A percentile compares a stretch with the other conserved stretches of the same genome.
These are phyloP conservation scores for Penicillium freii DNA, from an alignment of 2,329 filamentous ascomycete genomes.

Conservation along the genomic window DNA sequence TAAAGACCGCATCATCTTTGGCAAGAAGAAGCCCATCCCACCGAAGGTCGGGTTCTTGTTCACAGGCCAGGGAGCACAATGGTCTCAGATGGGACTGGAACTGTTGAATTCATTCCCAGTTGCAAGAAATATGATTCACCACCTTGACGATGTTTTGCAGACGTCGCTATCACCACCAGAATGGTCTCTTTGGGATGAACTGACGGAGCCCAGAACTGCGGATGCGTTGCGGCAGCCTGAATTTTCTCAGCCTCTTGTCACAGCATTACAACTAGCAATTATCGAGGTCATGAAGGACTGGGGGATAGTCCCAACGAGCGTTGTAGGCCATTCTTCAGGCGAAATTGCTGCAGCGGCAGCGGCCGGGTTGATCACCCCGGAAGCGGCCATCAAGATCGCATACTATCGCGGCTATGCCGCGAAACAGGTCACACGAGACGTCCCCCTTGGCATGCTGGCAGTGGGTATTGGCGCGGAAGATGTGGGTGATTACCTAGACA, in stretches of 20 bases:
- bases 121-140: no score
- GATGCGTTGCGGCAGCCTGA: conserved; percentile 3
- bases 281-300: conserved; percentile 7
- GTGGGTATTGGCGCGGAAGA: background rate
- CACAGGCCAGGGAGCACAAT: no score
- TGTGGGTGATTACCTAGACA: background rate
- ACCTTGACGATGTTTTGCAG: no score
- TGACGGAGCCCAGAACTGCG: no score
- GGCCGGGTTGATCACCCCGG: background rate
- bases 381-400: background rate
- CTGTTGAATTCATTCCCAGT: no score
- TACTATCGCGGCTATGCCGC: conserved; percentile 1
- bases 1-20: no score
- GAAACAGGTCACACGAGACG: background rate
- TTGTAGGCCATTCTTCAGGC: conserved; percentile 6
- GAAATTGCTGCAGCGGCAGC: conserved; percentile 8
- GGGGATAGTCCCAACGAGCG: background rate
- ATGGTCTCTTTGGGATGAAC: no score
- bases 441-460: conserved; percentile 2
- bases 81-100: no score
- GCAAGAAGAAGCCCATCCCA: no score
- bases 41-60: no score
- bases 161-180: no score
- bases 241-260: conserved; percentile 12
- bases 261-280: conserved; percentile 13